Evolutionary conservation across 306 rosid species (phyloP), one percentile per base, ranked within the genome.

Genomic region (Potentilla sterilis): DNA sequence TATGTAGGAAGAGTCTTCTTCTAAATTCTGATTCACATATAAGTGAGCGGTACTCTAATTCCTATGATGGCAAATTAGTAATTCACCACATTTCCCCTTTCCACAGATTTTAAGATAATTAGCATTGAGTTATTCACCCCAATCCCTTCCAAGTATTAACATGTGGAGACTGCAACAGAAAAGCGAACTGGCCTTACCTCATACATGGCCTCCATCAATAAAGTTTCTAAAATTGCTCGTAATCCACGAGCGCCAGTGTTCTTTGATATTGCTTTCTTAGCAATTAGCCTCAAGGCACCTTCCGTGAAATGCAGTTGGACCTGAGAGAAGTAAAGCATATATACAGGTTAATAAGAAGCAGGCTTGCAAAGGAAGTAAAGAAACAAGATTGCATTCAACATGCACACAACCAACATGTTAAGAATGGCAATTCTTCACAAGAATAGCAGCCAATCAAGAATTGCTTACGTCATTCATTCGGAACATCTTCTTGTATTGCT

Each of bases 141-240:
- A 63, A 64, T 64, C 44, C 24, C 69, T 64, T 35, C 67, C 68
- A 63, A 34, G 16, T 37, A 34, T 7, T 35, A 14, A 63, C 14
- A 64, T 35, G 70, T 62, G 2, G 44, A 71, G 58, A 44, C 43
- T 64, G 74, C 43, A 21, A 61, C n/a, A 79, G 67, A 49, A 24
- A 70, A 49, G 73, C 74, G 51, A 86, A 65, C 21, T 38, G 44
- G 4, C 84, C 78, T 78, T 74, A 96, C 99, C 97, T 96, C 99
- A 75, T 86, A 96, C 98, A 96, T 96, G 46, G 99, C 84, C 77
- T 96, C 99, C 89, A 91, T 92, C 89, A 96, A 83, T 57, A 96
- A 81, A 81, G 77, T 84, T 84, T 96, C 99, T 59, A 96, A 80
- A 80, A 92, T 78, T 64, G 98, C 81, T 34, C 97, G 88, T 78